Conservation (phyloP, 306 rosid species). For the Vigna hirtella region DNA sequence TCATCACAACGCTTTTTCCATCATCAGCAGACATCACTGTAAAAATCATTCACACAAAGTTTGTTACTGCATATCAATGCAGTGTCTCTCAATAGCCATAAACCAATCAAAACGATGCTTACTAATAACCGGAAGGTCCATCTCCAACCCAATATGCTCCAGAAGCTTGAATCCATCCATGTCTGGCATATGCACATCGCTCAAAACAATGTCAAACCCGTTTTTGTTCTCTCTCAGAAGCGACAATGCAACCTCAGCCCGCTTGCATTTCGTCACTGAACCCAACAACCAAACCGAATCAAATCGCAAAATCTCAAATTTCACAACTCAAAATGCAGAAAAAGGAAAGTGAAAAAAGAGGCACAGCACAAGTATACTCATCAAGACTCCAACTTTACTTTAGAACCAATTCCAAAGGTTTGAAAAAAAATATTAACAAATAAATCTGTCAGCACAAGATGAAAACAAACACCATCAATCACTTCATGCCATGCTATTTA, state of each 20-base stretch:
- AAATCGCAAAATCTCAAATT: slow-evolving; percentile 14
- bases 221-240: slow-evolving; percentile 80
- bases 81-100: slow-evolving; percentile 10
- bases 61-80: slow-evolving; percentile 30
- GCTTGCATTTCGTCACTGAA: slow-evolving; percentile 82
- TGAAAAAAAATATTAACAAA: slow-evolving; percentile 21
- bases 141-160: slow-evolving; percentile 88
- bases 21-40: slow-evolving; percentile 99
- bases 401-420: background rate
- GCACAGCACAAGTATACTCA: too few relatives aligned
- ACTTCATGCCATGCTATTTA: slow-evolving; percentile 16
- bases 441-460: slow-evolving; percentile 41
- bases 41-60: slow-evolving; percentile 26
- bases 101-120: slow-evolving; percentile 45
- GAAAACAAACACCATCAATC: slow-evolving; percentile 31
- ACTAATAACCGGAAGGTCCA: slow-evolving; percentile 99
- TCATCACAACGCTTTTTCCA: slow-evolving; percentile 87
- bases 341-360: background rate
- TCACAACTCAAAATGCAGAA: background rate
- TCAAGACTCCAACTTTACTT: slow-evolving; percentile 26
- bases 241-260: slow-evolving; percentile 82
- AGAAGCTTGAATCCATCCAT: slow-evolving; percentile 98
- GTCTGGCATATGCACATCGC: slow-evolving; percentile 99
- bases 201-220: slow-evolving; percentile 86
- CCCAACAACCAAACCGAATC: slow-evolving; percentile 42